Evolutionary conservation across 2,329 filamentous ascomycete genomes (phyloP).

Genomic region (Exophiala calicioides): DNA sequence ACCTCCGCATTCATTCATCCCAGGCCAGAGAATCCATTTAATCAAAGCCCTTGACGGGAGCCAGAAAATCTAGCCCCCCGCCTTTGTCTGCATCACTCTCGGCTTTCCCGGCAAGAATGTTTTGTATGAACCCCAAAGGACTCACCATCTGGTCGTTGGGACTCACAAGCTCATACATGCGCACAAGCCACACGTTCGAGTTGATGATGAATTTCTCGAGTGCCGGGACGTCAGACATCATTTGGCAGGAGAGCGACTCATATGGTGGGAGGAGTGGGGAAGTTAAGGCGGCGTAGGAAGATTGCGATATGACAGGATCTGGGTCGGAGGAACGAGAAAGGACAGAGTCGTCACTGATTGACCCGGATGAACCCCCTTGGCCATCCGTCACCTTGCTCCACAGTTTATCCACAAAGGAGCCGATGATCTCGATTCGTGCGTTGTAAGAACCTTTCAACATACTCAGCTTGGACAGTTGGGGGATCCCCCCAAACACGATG

Average conservation of each 20-base stretch:
- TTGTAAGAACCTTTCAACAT: constrained; percentile 28
- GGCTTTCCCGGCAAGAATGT: constrained; percentile 20
- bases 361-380: neutral
- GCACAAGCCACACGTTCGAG: constrained; percentile 19
- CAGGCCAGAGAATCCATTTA: too few species aligned
- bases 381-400: constrained; percentile 6
- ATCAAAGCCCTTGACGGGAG: constrained; percentile 11
- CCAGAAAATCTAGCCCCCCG: constrained; percentile 15
- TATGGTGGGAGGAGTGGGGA: constrained; percentile 10
- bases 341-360: neutral
- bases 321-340: neutral
- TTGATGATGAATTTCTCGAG: constrained; percentile 16
- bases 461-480: constrained; percentile 23
- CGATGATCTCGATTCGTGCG: constrained; percentile 23
- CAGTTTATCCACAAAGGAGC: constrained; percentile 23
- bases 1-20: too few species aligned
- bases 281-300: constrained; percentile 6
- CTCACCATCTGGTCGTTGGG: constrained; percentile 13
- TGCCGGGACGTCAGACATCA: constrained; percentile 12
- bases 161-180: constrained; percentile 16
- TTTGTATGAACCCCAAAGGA: constrained; percentile 24
- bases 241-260: constrained; percentile 11
- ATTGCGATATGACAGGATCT: neutral
- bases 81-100: neutral
- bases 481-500: constrained; percentile 26